Base-by-base conservation (phyloP, 1,284 basidiomycete genomes). In the Leccinum laetum region DNA sequence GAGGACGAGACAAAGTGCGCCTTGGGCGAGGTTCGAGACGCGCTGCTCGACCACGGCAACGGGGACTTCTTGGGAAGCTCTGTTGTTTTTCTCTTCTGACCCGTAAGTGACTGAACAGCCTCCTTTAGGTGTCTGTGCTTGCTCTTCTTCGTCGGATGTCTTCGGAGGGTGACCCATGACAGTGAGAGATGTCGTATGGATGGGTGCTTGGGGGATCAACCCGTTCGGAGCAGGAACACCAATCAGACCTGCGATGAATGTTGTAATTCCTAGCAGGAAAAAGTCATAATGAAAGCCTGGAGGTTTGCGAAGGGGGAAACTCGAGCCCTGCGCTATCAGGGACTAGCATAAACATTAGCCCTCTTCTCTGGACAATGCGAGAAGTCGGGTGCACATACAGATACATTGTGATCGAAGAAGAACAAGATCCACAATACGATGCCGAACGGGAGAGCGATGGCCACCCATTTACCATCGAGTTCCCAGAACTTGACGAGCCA, bases 401-500 rank as follows among this genome's bases (percentile, higher is more conserved):
- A 93, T 60, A 95, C 93, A 69, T 95, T 94, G 74, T 95, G 94
- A 70, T 95, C 85, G 75, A 88, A 93, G 79, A 89, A 91, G 75
- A 91, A 92, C 49, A 91, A 76, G 13, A 91, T 82, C 89, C 88
- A 92, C 5, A 92, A 79, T 2, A 89, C 80, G 56, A 91, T 77
- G 4, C 90, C 90, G 69, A 92, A 92, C 0, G 89, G 91, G 64
- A 92, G 82, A 0, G 92, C 92, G 10, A 93, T 87, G 26, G 92
- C 95, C 4, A 97, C 91, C 90, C 95, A 99, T 78, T 93, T 94
- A 0, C 86, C 89, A 26, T 93, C 90, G 6, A 98, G 82, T 69
- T 96, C 81, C 96, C 96, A 99, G 75, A 98, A 99, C 35, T 79
- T 84, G 13, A 99, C 92, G 2, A 98, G 81, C 97, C 96, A 99